phyloP scores from a whole-genome alignment of 1,284 basidiomycete species.

The Sanghuangporus baumii region DNA sequence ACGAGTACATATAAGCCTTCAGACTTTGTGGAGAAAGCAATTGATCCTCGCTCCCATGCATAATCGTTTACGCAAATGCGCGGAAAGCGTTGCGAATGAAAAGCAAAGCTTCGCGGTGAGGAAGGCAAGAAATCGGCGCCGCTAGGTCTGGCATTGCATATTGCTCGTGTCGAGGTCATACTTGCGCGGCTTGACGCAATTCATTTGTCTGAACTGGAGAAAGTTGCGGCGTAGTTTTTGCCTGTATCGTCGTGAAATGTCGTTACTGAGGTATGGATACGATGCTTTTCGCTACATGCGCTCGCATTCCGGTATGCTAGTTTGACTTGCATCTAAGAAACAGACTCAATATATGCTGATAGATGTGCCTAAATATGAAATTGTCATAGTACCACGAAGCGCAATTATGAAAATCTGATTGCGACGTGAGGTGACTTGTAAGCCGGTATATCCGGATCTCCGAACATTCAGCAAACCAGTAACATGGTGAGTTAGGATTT shows the following conservation, averaged over 20 bases:
- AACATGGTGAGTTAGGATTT: too few relatives aligned
- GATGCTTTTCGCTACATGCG: too few relatives aligned
- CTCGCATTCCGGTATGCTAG: too few relatives aligned
- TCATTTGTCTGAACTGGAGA: conserved; percentile 64
- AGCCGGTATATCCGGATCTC: too few relatives aligned
- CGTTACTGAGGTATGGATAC: neutral
- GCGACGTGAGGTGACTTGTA: too few relatives aligned
- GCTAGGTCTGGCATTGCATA: conserved; percentile 76
- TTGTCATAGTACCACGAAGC: too few relatives aligned
- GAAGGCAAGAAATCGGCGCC: conserved; percentile 44
- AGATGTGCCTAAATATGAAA: too few relatives aligned
- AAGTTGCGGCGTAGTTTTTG: conserved; percentile 24
- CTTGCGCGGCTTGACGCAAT: conserved; percentile 77
- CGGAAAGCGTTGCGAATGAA: conserved; percentile 38
- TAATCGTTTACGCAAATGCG: conserved; percentile 49
- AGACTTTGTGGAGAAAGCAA: conserved; percentile 21
- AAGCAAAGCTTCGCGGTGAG: conserved; percentile 32
- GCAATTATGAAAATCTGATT: too few relatives aligned
- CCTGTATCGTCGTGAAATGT: conserved; percentile 21
- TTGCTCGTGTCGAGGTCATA: conserved; percentile 75
- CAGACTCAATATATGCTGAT: too few relatives aligned
- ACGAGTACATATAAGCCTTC: conserved; percentile 6
- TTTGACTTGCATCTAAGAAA: too few relatives aligned
- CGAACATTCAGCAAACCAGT: too few relatives aligned
- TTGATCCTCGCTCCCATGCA: conserved; percentile 64